A percentile compares a stretch with the other conserved stretches of the same genome.
Evolutionary conservation across 768 basidiomycete species (phyloP).

Genomic region (Trametes meyenii): DNA sequence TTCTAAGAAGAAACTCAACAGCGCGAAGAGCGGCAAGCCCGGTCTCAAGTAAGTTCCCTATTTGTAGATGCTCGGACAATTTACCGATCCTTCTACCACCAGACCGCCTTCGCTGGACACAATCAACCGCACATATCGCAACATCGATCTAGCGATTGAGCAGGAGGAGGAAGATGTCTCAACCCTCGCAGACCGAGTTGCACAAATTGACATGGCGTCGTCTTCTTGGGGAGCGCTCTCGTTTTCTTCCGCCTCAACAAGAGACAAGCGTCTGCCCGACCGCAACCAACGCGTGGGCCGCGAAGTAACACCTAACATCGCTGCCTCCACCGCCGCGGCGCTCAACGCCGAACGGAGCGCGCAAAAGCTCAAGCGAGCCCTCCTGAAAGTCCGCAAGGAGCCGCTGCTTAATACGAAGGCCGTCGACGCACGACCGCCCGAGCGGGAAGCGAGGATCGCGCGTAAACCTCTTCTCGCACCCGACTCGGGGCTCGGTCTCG

Average conservation of each 20-base stretch:
- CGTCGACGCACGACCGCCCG: constrained; percentile 29
- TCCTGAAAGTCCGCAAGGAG: constrained; percentile 60
- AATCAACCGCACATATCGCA: constrained; percentile 80
- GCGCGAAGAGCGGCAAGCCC: constrained; percentile 63
- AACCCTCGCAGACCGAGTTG: constrained; percentile 52
- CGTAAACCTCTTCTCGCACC: constrained; percentile 28
- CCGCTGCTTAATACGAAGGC: constrained; percentile 70
- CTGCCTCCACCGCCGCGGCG: constrained; percentile 76
- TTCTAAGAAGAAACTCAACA: constrained; percentile 69
- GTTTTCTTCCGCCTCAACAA: constrained; percentile 23
- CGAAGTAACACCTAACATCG: constrained; percentile 59
- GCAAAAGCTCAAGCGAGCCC: constrained; percentile 65
- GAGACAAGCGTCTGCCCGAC: constrained; percentile 38
- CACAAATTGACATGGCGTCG: constrained; percentile 48
- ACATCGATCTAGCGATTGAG: constrained; percentile 74
- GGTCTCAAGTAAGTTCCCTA: constrained; percentile 54
- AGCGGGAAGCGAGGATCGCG: constrained; percentile 31
- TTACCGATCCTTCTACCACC: neutral
- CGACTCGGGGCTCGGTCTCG: constrained; percentile 16
- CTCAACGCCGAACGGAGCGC: constrained; percentile 80
- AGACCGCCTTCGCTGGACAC: constrained; percentile 87
- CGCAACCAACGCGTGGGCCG: constrained; percentile 20
- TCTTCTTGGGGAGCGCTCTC: constrained; percentile 19
- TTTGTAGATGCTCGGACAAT: neutral
- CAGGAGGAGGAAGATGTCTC: constrained; percentile 62